These are phyloP conservation scores for Geotrichum candidum DNA, from an alignment of 1,139 yeast species.

Conservation along the genomic window DNA sequence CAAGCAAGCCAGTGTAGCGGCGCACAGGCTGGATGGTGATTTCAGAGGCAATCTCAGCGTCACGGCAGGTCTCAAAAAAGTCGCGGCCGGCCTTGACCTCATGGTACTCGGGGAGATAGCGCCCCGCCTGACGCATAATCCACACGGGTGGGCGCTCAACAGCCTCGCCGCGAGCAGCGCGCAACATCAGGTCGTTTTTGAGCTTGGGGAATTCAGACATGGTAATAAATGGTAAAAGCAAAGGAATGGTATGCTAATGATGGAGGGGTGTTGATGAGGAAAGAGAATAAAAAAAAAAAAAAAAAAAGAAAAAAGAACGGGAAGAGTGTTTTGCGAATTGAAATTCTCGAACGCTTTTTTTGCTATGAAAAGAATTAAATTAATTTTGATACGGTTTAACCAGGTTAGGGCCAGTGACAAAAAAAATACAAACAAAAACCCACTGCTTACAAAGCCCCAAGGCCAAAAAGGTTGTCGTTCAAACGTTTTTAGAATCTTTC, in stretches of 20 bases:
- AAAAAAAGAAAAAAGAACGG: too few relatives aligned
- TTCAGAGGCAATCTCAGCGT: slow-evolving; percentile 86
- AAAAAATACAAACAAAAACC: too few relatives aligned
- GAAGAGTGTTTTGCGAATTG: neutral
- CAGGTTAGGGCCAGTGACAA: neutral
- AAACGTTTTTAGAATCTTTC: too few relatives aligned
- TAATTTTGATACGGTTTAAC: neutral
- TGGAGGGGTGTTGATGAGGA: neutral
- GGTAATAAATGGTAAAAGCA: neutral
- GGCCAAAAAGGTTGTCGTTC: neutral
- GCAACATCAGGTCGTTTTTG: slow-evolving; percentile 79
- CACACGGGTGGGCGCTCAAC: slow-evolving; percentile 98
- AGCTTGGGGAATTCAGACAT: slow-evolving; percentile 34
- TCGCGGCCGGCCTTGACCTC: slow-evolving; percentile 80
- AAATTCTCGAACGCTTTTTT: neutral
- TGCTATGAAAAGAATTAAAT: neutral
- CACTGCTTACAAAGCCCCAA: too few relatives aligned
- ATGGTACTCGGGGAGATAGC: slow-evolving; percentile 68
- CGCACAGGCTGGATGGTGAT: slow-evolving; percentile 94
- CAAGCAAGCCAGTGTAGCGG: slow-evolving; percentile 81
- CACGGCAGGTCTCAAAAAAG: slow-evolving; percentile 89
- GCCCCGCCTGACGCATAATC: slow-evolving; percentile 96
- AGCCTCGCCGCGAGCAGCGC: slow-evolving; percentile 76
- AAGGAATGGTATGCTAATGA: neutral
- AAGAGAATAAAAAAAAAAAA: neutral